A percentile compares a stretch with the other conserved stretches of the same genome.
Conservation (phyloP, 306 rosid species). For the Hippophae tibetana region DNA sequence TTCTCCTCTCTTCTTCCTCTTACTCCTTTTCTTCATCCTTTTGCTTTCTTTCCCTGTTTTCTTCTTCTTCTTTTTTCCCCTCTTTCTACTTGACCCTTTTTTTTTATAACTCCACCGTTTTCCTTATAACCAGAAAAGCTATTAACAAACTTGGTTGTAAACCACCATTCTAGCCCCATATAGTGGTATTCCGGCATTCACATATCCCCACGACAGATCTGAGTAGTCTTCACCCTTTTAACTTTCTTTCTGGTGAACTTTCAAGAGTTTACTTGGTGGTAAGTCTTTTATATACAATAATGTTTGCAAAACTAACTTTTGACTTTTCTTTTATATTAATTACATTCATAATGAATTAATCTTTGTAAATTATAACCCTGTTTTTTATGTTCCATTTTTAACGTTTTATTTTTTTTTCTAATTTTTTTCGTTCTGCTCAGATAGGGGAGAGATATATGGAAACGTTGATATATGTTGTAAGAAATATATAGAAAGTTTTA, state of each 20-base stretch:
- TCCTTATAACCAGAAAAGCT: slow-evolving; percentile 10
- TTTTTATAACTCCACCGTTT: neutral
- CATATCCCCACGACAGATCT: slow-evolving; percentile 32
- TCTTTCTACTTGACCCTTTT: neutral
- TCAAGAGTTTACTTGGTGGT: neutral
- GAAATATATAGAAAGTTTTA: slow-evolving; percentile 14
- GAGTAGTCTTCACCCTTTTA: neutral
- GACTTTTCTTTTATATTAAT: no score
- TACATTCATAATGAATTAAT: neutral
- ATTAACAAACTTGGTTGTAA: slow-evolving; percentile 7
- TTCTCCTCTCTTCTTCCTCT: slow-evolving; percentile 10
- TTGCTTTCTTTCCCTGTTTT: slow-evolving; percentile 15
- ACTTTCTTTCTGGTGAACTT: no score
- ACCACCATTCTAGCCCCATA: slow-evolving; percentile 14
- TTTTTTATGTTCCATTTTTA: neutral
- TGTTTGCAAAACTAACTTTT: no score
- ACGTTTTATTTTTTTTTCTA: neutral
- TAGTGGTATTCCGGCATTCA: slow-evolving; percentile 4
- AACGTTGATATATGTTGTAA: slow-evolving; percentile 3
- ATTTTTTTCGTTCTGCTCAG: slow-evolving; percentile 1
- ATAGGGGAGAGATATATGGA: slow-evolving; percentile 15
- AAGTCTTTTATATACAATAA: neutral
- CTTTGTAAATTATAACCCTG: neutral
- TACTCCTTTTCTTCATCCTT: slow-evolving; percentile 10
- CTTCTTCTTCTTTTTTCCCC: neutral